A percentile compares a stretch with the other conserved stretches of the same genome.
phyloP scores from a whole-genome alignment of 345 rosid genomes.

The Eutrema yunnanense region DNA sequence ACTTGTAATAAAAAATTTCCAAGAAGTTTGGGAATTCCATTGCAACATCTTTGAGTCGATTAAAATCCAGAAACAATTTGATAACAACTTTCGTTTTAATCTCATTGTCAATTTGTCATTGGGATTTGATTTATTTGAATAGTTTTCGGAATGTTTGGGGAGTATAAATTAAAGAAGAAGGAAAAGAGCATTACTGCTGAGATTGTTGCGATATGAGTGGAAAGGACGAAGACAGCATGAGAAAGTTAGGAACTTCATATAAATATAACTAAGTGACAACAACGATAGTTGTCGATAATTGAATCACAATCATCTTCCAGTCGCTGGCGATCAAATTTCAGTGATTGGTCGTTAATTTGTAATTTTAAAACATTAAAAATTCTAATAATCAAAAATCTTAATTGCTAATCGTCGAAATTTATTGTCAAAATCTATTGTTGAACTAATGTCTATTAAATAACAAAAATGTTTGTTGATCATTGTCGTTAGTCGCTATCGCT shows the following conservation, averaged over 20 bases:
- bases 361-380: too few relatives aligned
- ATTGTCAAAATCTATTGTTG: not conserved
- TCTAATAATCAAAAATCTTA: too few relatives aligned
- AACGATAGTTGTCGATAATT: too few relatives aligned
- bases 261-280: not conserved
- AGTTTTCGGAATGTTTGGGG: not conserved
- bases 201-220: not conserved
- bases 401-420: not conserved
- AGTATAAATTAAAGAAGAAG: too few relatives aligned
- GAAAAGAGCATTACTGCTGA: not conserved
- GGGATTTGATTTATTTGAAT: not conserved
- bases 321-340: too few relatives aligned
- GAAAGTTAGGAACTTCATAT: too few relatives aligned
- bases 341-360: too few relatives aligned
- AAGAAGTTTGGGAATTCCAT: not conserved
- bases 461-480: too few relatives aligned
- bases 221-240: too few relatives aligned
- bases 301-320: too few relatives aligned
- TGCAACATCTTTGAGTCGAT: not conserved
- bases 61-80: not conserved
- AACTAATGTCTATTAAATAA: too few relatives aligned
- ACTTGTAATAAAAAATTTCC: not conserved
- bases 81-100: not conserved
- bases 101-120: not conserved
- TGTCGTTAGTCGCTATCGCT: too few relatives aligned